phyloP scores from a whole-genome alignment of 208 protist genomes.

The Leishmania guyanensis region DNA sequence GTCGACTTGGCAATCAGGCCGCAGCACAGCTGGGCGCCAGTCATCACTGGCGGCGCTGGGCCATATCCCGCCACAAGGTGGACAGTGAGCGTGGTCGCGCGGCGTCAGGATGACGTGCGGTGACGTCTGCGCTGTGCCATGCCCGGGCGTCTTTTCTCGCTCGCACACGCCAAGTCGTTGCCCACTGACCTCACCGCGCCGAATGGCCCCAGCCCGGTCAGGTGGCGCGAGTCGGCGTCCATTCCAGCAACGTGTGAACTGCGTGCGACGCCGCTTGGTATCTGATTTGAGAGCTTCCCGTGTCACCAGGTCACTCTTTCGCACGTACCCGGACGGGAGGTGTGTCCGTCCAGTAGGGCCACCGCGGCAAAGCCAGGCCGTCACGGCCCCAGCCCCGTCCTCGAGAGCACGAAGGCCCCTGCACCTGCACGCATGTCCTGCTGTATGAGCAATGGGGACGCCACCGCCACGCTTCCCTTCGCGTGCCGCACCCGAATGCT shows the following conservation, averaged over 20 bases:
- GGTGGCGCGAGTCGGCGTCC: background rate
- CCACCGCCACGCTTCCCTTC: background rate
- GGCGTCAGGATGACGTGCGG: background rate
- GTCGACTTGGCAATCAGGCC: background rate
- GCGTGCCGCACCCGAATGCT: background rate
- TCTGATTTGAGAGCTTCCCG: background rate
- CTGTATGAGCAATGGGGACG: background rate
- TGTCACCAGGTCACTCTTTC: background rate
- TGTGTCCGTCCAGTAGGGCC: no score
- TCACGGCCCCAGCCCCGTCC: background rate
- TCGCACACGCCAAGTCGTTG: background rate
- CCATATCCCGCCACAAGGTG: background rate
- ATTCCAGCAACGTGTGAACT: background rate
- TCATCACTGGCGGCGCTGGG: background rate
- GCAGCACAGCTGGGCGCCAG: background rate
- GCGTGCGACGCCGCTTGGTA: background rate
- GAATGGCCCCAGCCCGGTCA: background rate
- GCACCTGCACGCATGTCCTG: background rate
- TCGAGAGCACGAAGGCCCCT: background rate
- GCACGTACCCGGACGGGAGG: background rate
- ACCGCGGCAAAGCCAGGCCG: background rate
- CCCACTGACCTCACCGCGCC: background rate
- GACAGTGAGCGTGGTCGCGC: background rate
- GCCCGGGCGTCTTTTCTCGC: background rate
- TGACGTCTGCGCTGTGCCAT: background rate